A percentile compares a stretch with the other conserved stretches of the same genome.
phyloP scores from a whole-genome alignment of 768 basidiomycete species.

The Cubamyces sp. region DNA sequence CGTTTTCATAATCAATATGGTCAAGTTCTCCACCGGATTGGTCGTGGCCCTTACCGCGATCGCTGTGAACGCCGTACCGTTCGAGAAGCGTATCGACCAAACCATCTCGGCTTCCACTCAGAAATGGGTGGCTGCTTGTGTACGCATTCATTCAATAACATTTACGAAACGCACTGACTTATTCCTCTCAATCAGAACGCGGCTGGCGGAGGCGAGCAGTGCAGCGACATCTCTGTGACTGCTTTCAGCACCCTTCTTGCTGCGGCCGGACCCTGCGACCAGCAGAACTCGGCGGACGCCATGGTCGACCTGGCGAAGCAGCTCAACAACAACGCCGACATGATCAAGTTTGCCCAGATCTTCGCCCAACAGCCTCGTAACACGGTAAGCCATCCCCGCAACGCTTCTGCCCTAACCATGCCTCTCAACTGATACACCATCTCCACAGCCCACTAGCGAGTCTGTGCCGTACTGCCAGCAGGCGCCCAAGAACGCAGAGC shows the following conservation, averaged over 20 bases:
- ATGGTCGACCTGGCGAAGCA: conserved; percentile 55
- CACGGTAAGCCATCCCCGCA: conserved; percentile 39
- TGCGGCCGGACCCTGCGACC: conserved; percentile 43
- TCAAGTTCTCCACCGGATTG: conserved; percentile 38
- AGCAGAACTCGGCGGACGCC: conserved; percentile 51
- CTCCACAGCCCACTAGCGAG: conserved; percentile 22
- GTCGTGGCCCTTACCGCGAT: conserved; percentile 36
- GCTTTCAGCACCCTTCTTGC: conserved; percentile 64
- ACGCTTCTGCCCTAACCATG: neutral
- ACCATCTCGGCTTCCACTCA: conserved; percentile 49
- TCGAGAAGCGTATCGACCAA: conserved; percentile 52
- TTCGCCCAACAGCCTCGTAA: conserved; percentile 64
- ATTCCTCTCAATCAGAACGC: conserved; percentile 40
- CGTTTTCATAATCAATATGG: conserved; percentile 27
- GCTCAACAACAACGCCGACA: conserved; percentile 47
- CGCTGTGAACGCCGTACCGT: conserved; percentile 34
- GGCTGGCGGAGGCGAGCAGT: conserved; percentile 59
- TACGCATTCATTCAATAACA: conserved; percentile 34
- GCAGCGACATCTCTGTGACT: conserved; percentile 57
- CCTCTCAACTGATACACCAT: neutral
- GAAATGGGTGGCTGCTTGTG: conserved; percentile 56
- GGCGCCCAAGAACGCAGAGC: conserved; percentile 54
- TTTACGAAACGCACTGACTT: neutral
- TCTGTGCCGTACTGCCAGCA: conserved; percentile 56
- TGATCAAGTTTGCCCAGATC: conserved; percentile 56